Base-by-base conservation (phyloP, 2,329 filamentous ascomycete genomes). In the Nothomitra cinnamomea region DNA sequence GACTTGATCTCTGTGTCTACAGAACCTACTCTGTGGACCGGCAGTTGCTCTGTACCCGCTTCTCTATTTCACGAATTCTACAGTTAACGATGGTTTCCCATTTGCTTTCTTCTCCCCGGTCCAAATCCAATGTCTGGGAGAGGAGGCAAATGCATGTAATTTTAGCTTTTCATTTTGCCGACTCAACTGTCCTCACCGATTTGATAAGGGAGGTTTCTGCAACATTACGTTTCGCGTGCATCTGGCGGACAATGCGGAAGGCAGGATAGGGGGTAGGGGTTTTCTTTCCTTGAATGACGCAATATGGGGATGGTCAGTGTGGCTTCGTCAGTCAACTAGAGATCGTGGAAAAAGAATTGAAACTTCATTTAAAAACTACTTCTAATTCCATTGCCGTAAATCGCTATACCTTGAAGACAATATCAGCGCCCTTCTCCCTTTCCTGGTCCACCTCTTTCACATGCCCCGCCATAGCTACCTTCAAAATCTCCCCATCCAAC, bases 391-490 rank as follows among this genome's bases (percentile, higher is more conserved):
- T 32, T 32, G 5, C 10, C 10, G 28, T 10, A 10, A 32, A 32
- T 4, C 10, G 28, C 28, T 10, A 32, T 32, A 10, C 28, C 10
- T 10, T 10, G 28, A 4, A 32, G 10, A 32, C 15, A 41, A 15
- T 19, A 6, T 35, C 13, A 35, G n/a, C 2, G 6, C 24, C 19
- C n/a, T 3, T 35, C 25, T 19, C 22, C 45, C 10, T 15, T 13
- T 48, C 12, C 42, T 52, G 41, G 10, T 24, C 28, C 19, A 19
- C n/a, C 21, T 28, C 2, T 56, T 68, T 63, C 53, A 66, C 65
- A 68, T 96, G 92, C 0, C 92, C 92, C 48, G 86, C 86, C 40
- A 80, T 92, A 2, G 92, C 89, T 58, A 94, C 82, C 45, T 73
- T 69, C 51, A 95, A 64, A 59, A 96, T 96, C 54, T 90, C 82